A percentile compares a stretch with the other conserved stretches of the same genome.
Conservation (phyloP, 345 rosid genomes). For the Moringa oleifera region DNA sequence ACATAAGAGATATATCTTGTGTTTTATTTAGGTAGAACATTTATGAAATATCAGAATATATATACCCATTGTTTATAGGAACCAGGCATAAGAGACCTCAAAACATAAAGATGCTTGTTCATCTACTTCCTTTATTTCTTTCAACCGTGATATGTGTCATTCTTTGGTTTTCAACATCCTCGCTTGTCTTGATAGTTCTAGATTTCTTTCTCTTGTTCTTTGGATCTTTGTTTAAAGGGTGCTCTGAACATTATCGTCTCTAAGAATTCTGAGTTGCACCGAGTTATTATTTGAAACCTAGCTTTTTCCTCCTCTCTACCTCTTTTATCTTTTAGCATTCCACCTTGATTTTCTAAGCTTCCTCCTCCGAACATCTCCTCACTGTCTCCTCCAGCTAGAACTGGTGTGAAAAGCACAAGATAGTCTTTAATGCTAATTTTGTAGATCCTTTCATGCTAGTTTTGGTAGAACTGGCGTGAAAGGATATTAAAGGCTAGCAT, state of each 20-base stretch:
- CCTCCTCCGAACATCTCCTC: slow-evolving; percentile 18
- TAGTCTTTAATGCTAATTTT: too few species aligned
- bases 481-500: too few species aligned
- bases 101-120: slow-evolving; percentile 89
- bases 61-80: slow-evolving; percentile 89
- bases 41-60: not conserved
- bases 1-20: too few species aligned
- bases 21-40: too few species aligned
- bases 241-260: slow-evolving; percentile 31
- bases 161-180: slow-evolving; percentile 89
- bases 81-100: slow-evolving; percentile 94
- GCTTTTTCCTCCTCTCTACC: slow-evolving; percentile 34
- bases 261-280: slow-evolving; percentile 48
- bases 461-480: too few species aligned
- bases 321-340: slow-evolving; percentile 6
- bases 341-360: not conserved
- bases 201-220: slow-evolving; percentile 81
- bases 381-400: slow-evolving; percentile 21
- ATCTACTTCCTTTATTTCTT: slow-evolving; percentile 82
- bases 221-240: slow-evolving; percentile 21
- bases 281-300: slow-evolving; percentile 42
- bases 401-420: too few species aligned
- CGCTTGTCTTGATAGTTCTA: slow-evolving; percentile 66
- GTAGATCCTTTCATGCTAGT: too few species aligned
- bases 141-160: slow-evolving; percentile 96